These are phyloP conservation scores for Sporothrix curviconia DNA, from an alignment of 2,329 filamentous ascomycete species.

Conservation along the genomic window DNA sequence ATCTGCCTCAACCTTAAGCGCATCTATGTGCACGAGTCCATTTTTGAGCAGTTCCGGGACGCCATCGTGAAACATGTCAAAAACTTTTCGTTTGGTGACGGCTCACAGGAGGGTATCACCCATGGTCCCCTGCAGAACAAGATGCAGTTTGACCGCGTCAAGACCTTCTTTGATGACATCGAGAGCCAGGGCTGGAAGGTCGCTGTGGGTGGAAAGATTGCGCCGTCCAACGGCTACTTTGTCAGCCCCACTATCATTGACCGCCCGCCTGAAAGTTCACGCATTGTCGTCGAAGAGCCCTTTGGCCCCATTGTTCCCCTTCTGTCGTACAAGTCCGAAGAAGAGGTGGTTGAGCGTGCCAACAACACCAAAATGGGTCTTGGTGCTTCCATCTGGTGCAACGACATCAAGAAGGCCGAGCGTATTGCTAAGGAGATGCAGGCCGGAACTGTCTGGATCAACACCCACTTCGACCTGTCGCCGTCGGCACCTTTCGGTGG, in stretches of 20 bases:
- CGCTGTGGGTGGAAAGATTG: constrained; percentile 17
- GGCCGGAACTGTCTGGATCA: constrained; percentile 50
- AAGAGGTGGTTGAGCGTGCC: constrained; percentile 37
- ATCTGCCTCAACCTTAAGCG: constrained; percentile 46
- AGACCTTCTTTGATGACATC: constrained; percentile 43
- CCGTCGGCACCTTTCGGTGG: constrained; percentile 40
- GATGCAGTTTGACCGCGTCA: constrained; percentile 52
- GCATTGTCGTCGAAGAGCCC: constrained; percentile 49
- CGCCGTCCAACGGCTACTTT: constrained; percentile 42
- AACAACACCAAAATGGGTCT: constrained; percentile 45
- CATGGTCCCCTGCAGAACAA: constrained; percentile 52
- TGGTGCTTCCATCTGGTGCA: constrained; percentile 47
- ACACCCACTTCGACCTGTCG: constrained; percentile 34
- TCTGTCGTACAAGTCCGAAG: constrained; percentile 37
- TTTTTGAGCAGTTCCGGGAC: constrained; percentile 40
- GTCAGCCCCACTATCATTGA: constrained; percentile 53
- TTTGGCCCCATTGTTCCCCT: constrained; percentile 40
- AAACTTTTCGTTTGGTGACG: constrained; percentile 35
- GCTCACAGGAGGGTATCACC: constrained; percentile 33
- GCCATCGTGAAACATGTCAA: constrained; percentile 41
- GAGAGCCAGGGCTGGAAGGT: constrained; percentile 40
- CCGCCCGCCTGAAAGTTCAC: constrained; percentile 46
- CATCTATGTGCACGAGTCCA: constrained; percentile 45
- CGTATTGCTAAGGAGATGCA: constrained; percentile 41
- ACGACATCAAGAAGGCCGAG: constrained; percentile 39